Base-by-base conservation (phyloP, 352 stramenopile genomes). In the Pythium aphanidermatum region DNA sequence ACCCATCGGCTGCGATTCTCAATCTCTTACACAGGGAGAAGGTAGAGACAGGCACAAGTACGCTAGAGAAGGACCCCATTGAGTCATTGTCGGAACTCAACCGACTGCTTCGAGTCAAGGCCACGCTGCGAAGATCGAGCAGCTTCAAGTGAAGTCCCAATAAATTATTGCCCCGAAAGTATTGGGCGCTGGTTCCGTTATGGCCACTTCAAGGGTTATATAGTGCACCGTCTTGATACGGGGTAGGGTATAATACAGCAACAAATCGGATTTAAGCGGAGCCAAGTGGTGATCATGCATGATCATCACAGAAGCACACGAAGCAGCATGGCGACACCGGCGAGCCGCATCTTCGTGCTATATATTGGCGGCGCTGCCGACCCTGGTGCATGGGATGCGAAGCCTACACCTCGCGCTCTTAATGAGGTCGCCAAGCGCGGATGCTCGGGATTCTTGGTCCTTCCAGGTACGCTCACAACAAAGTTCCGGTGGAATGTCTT, bases 21-120 rank as follows among this genome's bases (percentile, higher is more conserved):
- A 37, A 48, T 14, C 58, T 51, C 32, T 34, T 64, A 5, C 48
- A 64, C 27, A 48, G 46, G 17, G 36, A 59, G 34, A 50, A 59
- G 26, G 43, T 55, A 3, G 30, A 38, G 19, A 46, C 48, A 6
- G 44, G 48, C 2, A 24, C 31, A 5, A 64, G 48, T 21, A 49
- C 49, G 16, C 10, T 57, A 2, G 48, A 57, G 4, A 61, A 51
- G 64, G 70, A 82, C 48, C 65, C 70, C 2, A 43, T 79, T 4
- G 63, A 82, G 29, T 70, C 61, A 32, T 56, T 82, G 9, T 79
- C 70, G 3, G 70, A 82, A 37, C 62, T 82, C 25, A 82, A 78
- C 35, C 64, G 70, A 11, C 35, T 82, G 34, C 52, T 82, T 5
- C 68, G 61, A n/a, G 65, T 77, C 45, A 82, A 82, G 45, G 70